phyloP scores from a whole-genome alignment of 2,329 filamentous ascomycete genomes.

The Trichoderma asperellum region DNA sequence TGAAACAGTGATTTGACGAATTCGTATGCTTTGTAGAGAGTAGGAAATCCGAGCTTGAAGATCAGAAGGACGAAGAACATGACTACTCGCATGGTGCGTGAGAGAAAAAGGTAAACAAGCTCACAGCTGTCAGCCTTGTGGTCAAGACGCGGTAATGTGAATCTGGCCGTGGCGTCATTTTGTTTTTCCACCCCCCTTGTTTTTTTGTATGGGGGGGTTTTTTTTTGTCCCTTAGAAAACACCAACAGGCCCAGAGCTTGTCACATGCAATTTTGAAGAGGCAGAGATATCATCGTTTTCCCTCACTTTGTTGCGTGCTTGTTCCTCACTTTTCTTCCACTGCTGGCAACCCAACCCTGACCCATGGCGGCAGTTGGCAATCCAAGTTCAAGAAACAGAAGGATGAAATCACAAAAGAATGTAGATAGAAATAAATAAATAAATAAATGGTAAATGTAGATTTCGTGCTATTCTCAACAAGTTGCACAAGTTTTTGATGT shows the following conservation, averaged over 20 bases:
- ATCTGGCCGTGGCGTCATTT: background rate
- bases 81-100: background rate
- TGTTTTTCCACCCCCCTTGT: background rate
- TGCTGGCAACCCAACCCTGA: background rate
- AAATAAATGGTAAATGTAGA: conserved; percentile 2
- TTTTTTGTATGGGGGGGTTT: background rate
- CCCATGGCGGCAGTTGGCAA: background rate
- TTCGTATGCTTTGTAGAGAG: background rate
- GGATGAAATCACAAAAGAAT: no score
- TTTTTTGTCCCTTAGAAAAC: background rate
- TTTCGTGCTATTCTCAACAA: conserved; percentile 1
- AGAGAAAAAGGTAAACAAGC: background rate
- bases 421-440: background rate
- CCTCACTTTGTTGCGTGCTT: background rate
- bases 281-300: background rate
- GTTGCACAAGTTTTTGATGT: conserved; percentile 2
- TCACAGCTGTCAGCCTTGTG: background rate
- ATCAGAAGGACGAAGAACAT: conserved; percentile 4
- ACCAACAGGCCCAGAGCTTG: background rate
- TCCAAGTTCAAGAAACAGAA: background rate
- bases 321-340: background rate
- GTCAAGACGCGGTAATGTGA: background rate
- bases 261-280: background rate
- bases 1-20: conserved; percentile 11
- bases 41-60: conserved; percentile 2